phyloP scores from a whole-genome alignment of 208 protist species.

The Trypanosoma lewisi region DNA sequence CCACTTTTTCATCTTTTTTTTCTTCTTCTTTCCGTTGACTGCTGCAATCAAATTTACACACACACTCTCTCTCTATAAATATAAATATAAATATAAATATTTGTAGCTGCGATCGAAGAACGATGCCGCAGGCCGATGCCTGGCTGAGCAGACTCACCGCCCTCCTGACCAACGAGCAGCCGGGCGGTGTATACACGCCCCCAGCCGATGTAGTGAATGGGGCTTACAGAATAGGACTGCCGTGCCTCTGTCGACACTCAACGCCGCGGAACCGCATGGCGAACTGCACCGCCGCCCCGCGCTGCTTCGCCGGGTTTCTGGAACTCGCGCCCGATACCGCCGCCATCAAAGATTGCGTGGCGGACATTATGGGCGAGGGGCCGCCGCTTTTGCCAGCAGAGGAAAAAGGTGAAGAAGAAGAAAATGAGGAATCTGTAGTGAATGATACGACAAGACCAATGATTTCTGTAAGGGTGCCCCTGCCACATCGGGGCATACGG shows the following conservation, averaged over 20 bases:
- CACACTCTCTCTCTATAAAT: too few species aligned
- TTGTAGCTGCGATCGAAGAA: neutral
- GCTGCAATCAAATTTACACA: too few species aligned
- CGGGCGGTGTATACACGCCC: neutral
- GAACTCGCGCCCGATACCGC: conserved; percentile 30
- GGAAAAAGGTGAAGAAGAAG: too few species aligned
- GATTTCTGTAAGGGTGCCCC: neutral
- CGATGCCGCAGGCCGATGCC: conserved; percentile 23
- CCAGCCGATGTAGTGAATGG: conserved; percentile 17
- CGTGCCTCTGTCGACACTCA: conserved; percentile 35
- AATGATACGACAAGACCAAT: neutral
- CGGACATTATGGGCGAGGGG: conserved; percentile 34
- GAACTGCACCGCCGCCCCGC: conserved; percentile 54
- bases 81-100: conserved; percentile 4
- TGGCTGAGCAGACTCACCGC: conserved; percentile 40
- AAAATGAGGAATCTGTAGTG: neutral
- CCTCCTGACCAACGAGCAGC: conserved; percentile 10
- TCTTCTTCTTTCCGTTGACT: too few species aligned
- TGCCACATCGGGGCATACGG: conserved; percentile 59
- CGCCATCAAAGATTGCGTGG: conserved; percentile 36
- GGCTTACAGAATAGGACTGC: conserved; percentile 46
- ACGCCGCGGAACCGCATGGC: conserved; percentile 6
- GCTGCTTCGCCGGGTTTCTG: conserved; percentile 51
- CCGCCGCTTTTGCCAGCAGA: conserved; percentile 31
- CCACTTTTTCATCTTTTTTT: too few species aligned